Percentiles rank a stretch among this genome's conserved stretches.
phyloP scores from a whole-genome alignment of 2,329 filamentous ascomycete species.

The Microdochium bolleyi region DNA sequence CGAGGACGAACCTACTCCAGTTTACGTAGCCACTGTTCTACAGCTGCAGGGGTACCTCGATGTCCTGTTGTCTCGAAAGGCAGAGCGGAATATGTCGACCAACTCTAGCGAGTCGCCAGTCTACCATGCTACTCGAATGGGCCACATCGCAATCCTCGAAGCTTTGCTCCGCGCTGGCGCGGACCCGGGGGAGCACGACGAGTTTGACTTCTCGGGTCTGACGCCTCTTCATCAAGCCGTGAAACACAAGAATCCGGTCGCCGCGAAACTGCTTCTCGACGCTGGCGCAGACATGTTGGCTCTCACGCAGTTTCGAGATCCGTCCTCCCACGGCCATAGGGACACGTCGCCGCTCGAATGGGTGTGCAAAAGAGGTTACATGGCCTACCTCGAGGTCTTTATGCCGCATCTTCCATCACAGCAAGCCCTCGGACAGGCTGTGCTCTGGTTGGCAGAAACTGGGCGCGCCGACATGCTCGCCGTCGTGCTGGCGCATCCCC shows the following conservation, averaged over 20 bases:
- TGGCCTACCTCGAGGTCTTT: neutral
- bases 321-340: neutral
- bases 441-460: neutral
- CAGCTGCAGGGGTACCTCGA: neutral
- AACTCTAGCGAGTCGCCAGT: neutral
- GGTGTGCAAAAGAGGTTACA: neutral
- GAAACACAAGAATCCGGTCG: neutral
- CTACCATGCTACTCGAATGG: neutral
- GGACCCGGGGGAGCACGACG: neutral
- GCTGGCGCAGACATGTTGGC: neutral
- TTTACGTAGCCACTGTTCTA: neutral
- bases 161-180: neutral
- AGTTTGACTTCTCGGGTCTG: neutral
- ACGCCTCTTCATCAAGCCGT: constrained; percentile 1
- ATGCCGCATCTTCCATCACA: neutral
- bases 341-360: neutral
- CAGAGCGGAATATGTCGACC: neutral
- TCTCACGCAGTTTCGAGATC: neutral
- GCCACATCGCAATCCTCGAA: neutral
- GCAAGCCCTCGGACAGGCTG: neutral
- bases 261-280: neutral
- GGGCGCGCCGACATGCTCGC: neutral
- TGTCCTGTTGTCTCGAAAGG: neutral
- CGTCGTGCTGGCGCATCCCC: neutral
- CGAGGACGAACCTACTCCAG: neutral